Evolutionary conservation across 345 rosid genomes (phyloP).

Genomic region (Rhodamnia rubescens): DNA sequence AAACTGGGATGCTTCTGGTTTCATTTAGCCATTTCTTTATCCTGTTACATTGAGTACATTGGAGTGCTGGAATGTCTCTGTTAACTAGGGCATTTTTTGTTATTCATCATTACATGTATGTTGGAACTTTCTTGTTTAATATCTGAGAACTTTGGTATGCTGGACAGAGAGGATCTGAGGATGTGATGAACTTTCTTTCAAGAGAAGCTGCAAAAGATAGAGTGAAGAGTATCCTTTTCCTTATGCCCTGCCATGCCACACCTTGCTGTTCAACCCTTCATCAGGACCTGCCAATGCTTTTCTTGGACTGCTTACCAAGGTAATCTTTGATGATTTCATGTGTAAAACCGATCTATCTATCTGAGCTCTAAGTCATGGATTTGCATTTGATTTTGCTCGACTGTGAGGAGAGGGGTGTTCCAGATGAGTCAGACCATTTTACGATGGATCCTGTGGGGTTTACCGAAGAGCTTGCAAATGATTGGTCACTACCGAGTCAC

Average conservation of each 20-base stretch:
- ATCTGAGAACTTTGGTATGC: background rate
- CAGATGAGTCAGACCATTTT: slow-evolving; percentile 70
- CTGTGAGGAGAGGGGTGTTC: slow-evolving; percentile 52
- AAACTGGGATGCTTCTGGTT: background rate
- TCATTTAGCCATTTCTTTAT: too few relatives aligned
- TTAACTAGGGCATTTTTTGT: too few relatives aligned
- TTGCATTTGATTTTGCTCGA: background rate
- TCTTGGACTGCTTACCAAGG: slow-evolving; percentile 90
- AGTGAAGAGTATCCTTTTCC: slow-evolving; percentile 55
- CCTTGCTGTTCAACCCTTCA: slow-evolving; percentile 82
- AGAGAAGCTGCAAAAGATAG: slow-evolving; percentile 51
- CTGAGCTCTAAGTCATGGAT: too few relatives aligned
- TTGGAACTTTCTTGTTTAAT: background rate
- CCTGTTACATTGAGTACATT: too few relatives aligned
- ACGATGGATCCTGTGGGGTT: slow-evolving; percentile 58
- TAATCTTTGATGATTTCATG: slow-evolving; percentile 7
- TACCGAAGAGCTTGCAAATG: slow-evolving; percentile 40
- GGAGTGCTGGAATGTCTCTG: too few relatives aligned
- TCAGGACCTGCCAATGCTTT: slow-evolving; percentile 53
- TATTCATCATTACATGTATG: too few relatives aligned
- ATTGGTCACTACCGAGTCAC: slow-evolving; percentile 60
- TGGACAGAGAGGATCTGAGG: slow-evolving; percentile 84
- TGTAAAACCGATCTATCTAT: too few relatives aligned
- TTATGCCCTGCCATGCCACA: slow-evolving; percentile 92
- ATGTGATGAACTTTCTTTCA: slow-evolving; percentile 78